Percentiles rank a stretch among this genome's conserved stretches.
Evolutionary conservation across 108 stramenopile species (phyloP).

Genomic region (Fragilaria crotonensis): DNA sequence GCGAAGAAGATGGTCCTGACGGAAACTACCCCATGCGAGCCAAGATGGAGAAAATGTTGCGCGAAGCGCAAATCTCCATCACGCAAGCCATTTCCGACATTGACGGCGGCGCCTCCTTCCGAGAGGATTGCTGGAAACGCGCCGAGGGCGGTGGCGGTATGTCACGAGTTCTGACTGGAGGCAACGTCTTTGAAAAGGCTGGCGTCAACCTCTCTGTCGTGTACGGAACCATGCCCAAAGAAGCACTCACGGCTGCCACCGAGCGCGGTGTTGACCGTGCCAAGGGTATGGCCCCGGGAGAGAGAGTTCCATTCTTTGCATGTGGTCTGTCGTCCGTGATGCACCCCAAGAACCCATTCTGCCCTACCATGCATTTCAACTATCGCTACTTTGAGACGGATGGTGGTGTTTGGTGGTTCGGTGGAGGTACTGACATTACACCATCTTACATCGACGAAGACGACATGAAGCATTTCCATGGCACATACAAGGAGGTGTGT

Average conservation of each 20-base stretch:
- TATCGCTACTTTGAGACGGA: slow-evolving; percentile 98
- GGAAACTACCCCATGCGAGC: slow-evolving; percentile 92
- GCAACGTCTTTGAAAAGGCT: slow-evolving; percentile 95
- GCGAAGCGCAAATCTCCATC: slow-evolving; percentile 86
- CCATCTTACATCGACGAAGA: slow-evolving; percentile 89
- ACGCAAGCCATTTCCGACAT: slow-evolving; percentile 79
- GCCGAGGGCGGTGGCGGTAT: slow-evolving; percentile 92
- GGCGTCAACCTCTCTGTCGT: slow-evolving; percentile 94
- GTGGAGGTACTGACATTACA: slow-evolving; percentile 94
- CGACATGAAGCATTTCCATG: slow-evolving; percentile 96
- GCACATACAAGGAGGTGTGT: slow-evolving; percentile 92
- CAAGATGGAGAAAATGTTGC: slow-evolving; percentile 83
- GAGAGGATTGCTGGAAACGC: slow-evolving; percentile 86
- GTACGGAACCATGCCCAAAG: slow-evolving; percentile 85
- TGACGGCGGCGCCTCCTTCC: slow-evolving; percentile 82
- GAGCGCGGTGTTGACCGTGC: slow-evolving; percentile 91
- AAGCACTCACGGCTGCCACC: slow-evolving; percentile 89
- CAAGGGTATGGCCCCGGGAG: slow-evolving; percentile 80
- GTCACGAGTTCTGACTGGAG: slow-evolving; percentile 80
- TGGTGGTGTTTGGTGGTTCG: slow-evolving; percentile 96
- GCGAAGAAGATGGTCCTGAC: slow-evolving; percentile 84
- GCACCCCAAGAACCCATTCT: slow-evolving; percentile 93
- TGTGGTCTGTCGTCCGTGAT: slow-evolving; percentile 93
- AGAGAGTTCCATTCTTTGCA: slow-evolving; percentile 93
- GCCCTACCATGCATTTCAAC: slow-evolving; percentile 98